phyloP scores from a whole-genome alignment of 805 yeast genomes.

The Kluyveromyces lactis region DNA sequence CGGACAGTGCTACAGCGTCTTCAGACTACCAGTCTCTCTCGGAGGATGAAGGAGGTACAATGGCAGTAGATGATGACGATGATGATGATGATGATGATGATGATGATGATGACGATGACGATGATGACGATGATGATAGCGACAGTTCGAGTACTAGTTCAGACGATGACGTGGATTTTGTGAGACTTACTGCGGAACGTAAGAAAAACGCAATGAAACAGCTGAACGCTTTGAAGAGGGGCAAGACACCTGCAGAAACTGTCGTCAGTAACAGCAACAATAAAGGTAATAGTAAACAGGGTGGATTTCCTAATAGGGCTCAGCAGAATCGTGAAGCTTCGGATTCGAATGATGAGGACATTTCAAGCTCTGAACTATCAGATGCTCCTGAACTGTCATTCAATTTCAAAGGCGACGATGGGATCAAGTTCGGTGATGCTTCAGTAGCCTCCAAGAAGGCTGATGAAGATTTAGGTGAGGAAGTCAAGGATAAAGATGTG shows the following conservation, averaged over 20 bases:
- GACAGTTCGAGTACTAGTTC: conserved; percentile 38
- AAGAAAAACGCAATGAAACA: conserved; percentile 50
- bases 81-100: conserved; percentile 28
- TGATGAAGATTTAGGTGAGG: conserved; percentile 25
- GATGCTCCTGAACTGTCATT: conserved; percentile 16
- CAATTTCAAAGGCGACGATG: conserved; percentile 22
- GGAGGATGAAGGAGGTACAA: conserved; percentile 20
- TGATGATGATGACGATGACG: conserved; percentile 34
- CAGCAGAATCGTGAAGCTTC: conserved; percentile 19
- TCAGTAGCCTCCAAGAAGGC: conserved; percentile 29
- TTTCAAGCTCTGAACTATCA: conserved; percentile 8
- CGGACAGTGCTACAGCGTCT: conserved; percentile 12
- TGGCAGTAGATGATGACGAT: conserved; percentile 21
- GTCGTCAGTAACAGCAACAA: conserved; percentile 14
- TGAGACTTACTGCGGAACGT: conserved; percentile 59
- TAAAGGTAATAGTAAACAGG: conserved; percentile 9
- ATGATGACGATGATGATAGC: conserved; percentile 29
- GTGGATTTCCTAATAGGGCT: conserved; percentile 7
- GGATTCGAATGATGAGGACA: conserved; percentile 15
- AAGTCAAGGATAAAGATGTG: conserved; percentile 13
- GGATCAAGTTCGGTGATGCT: conserved; percentile 31
- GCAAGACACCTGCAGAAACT: conserved; percentile 25
- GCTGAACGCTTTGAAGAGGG: conserved; percentile 29
- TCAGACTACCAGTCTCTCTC: conserved; percentile 23
- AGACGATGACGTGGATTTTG: conserved; percentile 66